Conservation (phyloP, 768 basidiomycete species). For the Sarcomyxa edulis region DNA sequence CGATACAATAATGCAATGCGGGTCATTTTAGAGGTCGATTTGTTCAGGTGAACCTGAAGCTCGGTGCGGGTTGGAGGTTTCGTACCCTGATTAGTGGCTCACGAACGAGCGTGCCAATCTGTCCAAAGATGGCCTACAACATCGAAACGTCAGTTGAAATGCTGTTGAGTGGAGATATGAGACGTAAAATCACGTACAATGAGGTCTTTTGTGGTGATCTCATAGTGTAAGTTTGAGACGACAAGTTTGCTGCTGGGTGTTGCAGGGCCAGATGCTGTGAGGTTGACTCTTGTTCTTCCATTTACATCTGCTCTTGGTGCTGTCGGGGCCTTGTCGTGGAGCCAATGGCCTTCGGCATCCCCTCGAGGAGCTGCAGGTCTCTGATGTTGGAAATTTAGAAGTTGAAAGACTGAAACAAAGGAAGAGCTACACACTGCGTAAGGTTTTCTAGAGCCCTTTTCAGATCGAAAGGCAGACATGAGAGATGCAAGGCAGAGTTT, state of each 20-base stretch:
- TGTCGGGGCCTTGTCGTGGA: conserved; percentile 69
- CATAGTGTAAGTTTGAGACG: conserved; percentile 89
- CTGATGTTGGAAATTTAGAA: no score
- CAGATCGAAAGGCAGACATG: no score
- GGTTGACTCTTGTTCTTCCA: conserved; percentile 16
- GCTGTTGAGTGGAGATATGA: conserved; percentile 2
- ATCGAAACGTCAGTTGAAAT: conserved; percentile 5
- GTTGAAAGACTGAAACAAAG: no score
- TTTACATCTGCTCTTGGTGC: conserved; percentile 25
- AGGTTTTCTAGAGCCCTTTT: no score
- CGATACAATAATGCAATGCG: conserved; percentile 19
- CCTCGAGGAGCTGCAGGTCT: conserved; percentile 45
- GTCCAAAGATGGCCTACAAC: conserved; percentile 79
- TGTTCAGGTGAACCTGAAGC: conserved; percentile 62
- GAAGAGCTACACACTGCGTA: no score
- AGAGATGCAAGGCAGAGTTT: no score
- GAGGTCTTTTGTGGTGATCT: conserved; percentile 84
- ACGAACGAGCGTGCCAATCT: conserved; percentile 87
- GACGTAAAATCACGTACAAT: conserved; percentile 47
- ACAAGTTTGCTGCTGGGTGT: conserved; percentile 53
- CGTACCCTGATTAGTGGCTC: conserved; percentile 96
- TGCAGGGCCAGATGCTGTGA: conserved; percentile 18
- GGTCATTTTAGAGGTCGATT: conserved; percentile 40
- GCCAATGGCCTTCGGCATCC: conserved; percentile 61
- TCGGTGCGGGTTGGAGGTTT: conserved; percentile 48